Conservation (phyloP, 2,329 filamentous ascomycete genomes). For the Pestalotiopsis sp. region DNA sequence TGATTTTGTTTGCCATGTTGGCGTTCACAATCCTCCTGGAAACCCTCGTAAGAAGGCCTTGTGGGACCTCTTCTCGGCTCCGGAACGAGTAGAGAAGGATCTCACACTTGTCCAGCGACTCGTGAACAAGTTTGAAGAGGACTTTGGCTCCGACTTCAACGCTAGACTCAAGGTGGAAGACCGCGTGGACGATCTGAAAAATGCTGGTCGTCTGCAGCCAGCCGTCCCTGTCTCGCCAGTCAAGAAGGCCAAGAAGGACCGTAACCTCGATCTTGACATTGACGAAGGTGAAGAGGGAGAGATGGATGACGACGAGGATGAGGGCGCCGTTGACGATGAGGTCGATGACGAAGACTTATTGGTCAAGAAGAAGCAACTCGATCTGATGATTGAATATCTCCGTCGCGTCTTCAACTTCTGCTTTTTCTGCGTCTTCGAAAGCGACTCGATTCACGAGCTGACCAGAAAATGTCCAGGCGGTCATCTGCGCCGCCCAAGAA, state of each 20-base stretch:
- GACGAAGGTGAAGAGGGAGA: constrained; percentile 66
- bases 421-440: constrained; percentile 99
- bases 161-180: constrained; percentile 82
- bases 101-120: constrained; percentile 81
- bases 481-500: constrained; percentile 89
- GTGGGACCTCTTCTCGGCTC: constrained; percentile 95
- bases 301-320: constrained; percentile 80
- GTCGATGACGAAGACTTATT: constrained; percentile 87
- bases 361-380: constrained; percentile 94
- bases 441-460: constrained; percentile 94
- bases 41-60: constrained; percentile 91
- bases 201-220: constrained; percentile 76
- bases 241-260: constrained; percentile 65
- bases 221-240: constrained; percentile 53
- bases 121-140: constrained; percentile 81
- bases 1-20: constrained; percentile 97
- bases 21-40: constrained; percentile 86
- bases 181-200: constrained; percentile 78
- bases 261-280: constrained; percentile 63
- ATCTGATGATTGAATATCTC: constrained; percentile 93
- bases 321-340: constrained; percentile 78
- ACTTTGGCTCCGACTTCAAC: constrained; percentile 77
- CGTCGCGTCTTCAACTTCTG: constrained; percentile 98
- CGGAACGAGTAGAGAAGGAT: constrained; percentile 91
- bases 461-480: constrained; percentile 95